Evolutionary conservation across 768 basidiomycete genomes (phyloP).

Genomic region (Phanerodontia chrysosporium): DNA sequence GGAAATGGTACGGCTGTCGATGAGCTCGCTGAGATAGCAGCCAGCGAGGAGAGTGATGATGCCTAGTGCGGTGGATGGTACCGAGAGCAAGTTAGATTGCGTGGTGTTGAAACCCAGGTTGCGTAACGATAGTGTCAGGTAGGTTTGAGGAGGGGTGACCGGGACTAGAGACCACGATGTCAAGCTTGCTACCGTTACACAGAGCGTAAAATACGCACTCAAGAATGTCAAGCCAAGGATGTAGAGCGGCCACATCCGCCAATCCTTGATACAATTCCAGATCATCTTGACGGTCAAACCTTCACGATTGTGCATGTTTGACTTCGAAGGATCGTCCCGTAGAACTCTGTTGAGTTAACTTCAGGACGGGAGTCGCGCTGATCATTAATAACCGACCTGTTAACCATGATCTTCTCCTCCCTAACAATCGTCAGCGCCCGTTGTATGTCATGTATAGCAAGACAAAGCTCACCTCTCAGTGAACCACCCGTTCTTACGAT

Average conservation of each 20-base stretch:
- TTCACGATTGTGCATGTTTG: constrained; percentile 70
- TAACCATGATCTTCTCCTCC: constrained; percentile 64
- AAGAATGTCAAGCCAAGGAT: constrained; percentile 49
- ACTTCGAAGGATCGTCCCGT: constrained; percentile 64
- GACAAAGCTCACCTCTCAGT: constrained; percentile 39
- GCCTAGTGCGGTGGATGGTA: constrained; percentile 52
- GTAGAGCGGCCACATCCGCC: constrained; percentile 66
- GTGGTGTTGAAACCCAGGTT: constrained; percentile 62
- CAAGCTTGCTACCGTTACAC: neutral
- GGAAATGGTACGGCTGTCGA: constrained; percentile 47
- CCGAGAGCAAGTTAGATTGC: constrained; percentile 55
- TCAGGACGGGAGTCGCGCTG: neutral
- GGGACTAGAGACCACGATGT: constrained; percentile 38
- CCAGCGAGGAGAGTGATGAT: constrained; percentile 38
- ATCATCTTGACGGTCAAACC: constrained; percentile 50
- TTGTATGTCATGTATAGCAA: neutral
- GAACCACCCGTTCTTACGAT: constrained; percentile 63
- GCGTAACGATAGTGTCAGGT: constrained; percentile 60
- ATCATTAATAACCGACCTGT: constrained; percentile 19
- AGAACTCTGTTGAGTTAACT: constrained; percentile 38
- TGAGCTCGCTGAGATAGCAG: constrained; percentile 43
- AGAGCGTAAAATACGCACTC: constrained; percentile 32
- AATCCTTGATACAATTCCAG: constrained; percentile 51
- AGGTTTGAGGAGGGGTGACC: constrained; percentile 53
- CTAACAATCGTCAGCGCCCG: constrained; percentile 24